These are phyloP conservation scores for Neurospora sp. DNA, from an alignment of 495 filamentous ascomycete genomes.

Conservation along the genomic window DNA sequence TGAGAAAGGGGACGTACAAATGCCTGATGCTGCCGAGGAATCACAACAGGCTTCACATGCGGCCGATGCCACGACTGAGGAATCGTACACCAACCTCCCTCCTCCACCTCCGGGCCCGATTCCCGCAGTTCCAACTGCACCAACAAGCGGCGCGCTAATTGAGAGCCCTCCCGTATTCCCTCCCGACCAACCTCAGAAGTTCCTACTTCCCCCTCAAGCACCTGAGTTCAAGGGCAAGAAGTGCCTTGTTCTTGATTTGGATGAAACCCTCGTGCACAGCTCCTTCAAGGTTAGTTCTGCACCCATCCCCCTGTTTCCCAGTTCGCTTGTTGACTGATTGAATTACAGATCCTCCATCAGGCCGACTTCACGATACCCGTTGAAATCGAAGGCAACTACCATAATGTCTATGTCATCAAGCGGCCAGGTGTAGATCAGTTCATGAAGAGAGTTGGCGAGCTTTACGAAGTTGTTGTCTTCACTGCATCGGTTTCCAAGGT, in stretches of 20 bases:
- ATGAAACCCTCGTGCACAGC: slow-evolving; percentile 98
- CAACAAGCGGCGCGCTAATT: slow-evolving; percentile 11
- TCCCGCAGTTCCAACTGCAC: slow-evolving; percentile 21
- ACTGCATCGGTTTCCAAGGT: slow-evolving; percentile 98
- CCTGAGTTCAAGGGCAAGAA: slow-evolving; percentile 77
- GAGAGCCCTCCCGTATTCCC: slow-evolving; percentile 21
- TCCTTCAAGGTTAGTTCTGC: slow-evolving; percentile 77
- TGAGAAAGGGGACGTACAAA: slow-evolving; percentile 51
- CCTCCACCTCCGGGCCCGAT: slow-evolving; percentile 50
- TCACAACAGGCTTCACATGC: slow-evolving; percentile 9
- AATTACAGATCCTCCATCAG: slow-evolving; percentile 78
- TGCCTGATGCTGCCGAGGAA: slow-evolving; percentile 42
- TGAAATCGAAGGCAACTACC: slow-evolving; percentile 96
- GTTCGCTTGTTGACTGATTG: slow-evolving; percentile 9
- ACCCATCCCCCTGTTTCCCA: not conserved
- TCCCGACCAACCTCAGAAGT: slow-evolving; percentile 46
- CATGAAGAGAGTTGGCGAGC: slow-evolving; percentile 95
- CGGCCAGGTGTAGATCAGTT: slow-evolving; percentile 94
- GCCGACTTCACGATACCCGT: slow-evolving; percentile 99
- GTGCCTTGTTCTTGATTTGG: slow-evolving; percentile 89
- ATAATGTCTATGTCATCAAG: slow-evolving; percentile 99
- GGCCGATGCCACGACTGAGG: slow-evolving; percentile 14
- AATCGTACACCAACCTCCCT: slow-evolving; percentile 37
- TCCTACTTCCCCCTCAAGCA: slow-evolving; percentile 66
- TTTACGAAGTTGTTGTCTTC: slow-evolving; percentile 98